These are phyloP conservation scores for Kwoniella shivajii DNA, from an alignment of 1,284 basidiomycete species.

Conservation along the genomic window DNA sequence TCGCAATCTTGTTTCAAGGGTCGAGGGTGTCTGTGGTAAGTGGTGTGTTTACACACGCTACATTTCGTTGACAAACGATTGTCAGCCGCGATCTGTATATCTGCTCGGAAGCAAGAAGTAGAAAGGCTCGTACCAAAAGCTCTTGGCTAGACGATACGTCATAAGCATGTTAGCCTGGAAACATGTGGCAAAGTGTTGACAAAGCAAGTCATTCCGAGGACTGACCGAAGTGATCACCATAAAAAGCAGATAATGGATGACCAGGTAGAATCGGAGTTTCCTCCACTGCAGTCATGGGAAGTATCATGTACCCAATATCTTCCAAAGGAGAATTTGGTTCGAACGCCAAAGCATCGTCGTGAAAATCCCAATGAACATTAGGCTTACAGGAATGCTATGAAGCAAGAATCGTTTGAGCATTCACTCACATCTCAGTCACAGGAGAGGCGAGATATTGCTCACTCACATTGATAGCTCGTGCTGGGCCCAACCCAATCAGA, in stretches of 20 bases:
- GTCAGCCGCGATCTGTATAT: not conserved
- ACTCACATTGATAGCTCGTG: slow-evolving; percentile 10
- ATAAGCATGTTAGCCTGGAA: not conserved
- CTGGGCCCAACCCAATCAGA: slow-evolving; percentile 3
- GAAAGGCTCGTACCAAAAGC: not conserved
- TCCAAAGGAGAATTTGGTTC: not conserved
- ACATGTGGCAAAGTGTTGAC: not conserved
- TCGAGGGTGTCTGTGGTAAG: not conserved
- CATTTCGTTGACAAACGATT: no score
- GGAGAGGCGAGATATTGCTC: no score
- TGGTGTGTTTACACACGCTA: not conserved
- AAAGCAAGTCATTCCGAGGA: not conserved
- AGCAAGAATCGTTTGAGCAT: not conserved
- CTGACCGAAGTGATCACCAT: slow-evolving; percentile 8
- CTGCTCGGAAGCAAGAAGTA: no score
- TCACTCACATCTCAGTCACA: no score
- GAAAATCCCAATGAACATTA: slow-evolving; percentile 4
- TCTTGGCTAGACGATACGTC: not conserved
- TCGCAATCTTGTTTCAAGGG: no score
- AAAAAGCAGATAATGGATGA: slow-evolving; percentile 5
- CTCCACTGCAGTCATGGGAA: not conserved
- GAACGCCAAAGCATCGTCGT: not conserved
- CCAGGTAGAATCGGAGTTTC: not conserved
- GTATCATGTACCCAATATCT: not conserved
- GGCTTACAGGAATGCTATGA: slow-evolving; percentile 6